Percentiles rank a stretch among this genome's conserved stretches.
Evolutionary conservation across 805 yeast species (phyloP).

Genomic region (Clavispora carvajalis): DNA sequence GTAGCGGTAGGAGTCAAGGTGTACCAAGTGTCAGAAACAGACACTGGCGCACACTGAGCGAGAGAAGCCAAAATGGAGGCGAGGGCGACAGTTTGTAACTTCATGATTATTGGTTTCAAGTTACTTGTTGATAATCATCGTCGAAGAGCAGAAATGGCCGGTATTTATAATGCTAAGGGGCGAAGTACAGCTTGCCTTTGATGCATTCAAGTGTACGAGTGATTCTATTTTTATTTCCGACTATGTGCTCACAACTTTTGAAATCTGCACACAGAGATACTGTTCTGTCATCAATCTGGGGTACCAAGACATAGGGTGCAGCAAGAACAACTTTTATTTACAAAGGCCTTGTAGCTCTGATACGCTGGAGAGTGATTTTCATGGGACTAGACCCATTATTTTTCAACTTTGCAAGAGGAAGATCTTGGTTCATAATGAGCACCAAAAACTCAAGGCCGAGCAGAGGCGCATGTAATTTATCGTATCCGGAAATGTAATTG

Average conservation of each 20-base stretch:
- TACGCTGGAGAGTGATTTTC: too few species aligned
- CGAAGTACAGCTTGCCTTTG: background rate
- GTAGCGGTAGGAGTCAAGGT: constrained; percentile 28
- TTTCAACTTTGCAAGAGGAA: too few species aligned
- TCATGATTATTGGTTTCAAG: constrained; percentile 7
- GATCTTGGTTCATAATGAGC: too few species aligned
- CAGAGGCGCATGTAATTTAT: background rate
- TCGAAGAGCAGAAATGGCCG: background rate
- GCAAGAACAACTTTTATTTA: too few species aligned
- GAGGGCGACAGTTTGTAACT: constrained; percentile 10
- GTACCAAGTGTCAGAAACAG: constrained; percentile 14
- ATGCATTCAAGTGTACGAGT: background rate
- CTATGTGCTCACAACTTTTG: background rate
- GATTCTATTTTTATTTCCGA: background rate
- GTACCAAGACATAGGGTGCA: background rate
- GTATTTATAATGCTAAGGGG: background rate
- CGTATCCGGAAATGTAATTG: constrained; percentile 1
- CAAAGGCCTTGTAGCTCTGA: too few species aligned
- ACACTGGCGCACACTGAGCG: constrained; percentile 9
- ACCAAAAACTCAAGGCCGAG: background rate
- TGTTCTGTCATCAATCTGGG: background rate
- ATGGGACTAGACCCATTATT: too few species aligned
- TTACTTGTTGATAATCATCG: constrained; percentile 5
- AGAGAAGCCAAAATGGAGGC: constrained; percentile 11
- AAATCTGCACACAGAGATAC: background rate